Evolutionary conservation across 495 filamentous ascomycete genomes (phyloP).

Genomic region (Penicillium chermesinum): DNA sequence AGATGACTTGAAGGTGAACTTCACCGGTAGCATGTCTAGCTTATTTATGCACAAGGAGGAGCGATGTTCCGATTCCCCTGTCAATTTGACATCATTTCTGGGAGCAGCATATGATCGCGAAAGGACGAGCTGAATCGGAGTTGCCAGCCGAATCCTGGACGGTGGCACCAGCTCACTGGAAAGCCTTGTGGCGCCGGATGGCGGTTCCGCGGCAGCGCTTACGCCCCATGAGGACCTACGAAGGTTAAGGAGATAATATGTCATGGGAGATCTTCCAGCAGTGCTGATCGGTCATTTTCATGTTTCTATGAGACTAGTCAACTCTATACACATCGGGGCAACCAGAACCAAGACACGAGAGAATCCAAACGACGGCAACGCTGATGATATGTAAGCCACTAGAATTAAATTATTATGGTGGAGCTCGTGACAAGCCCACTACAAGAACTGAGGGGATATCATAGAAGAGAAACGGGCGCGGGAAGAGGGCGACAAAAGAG

Average conservation of each 20-base stretch:
- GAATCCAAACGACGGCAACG: slow-evolving; percentile 19
- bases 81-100: slow-evolving; percentile 1
- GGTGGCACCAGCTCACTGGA: background rate
- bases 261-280: slow-evolving; percentile 17
- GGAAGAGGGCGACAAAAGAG: slow-evolving; percentile 17
- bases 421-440: slow-evolving; percentile 21
- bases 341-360: slow-evolving; percentile 16
- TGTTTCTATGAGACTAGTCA: slow-evolving; percentile 15
- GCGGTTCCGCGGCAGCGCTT: slow-evolving; percentile 7
- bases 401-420: slow-evolving; percentile 28
- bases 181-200: slow-evolving; percentile 5
- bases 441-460: slow-evolving; percentile 33
- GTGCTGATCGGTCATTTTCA: slow-evolving; percentile 4
- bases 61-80: background rate
- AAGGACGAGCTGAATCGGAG: background rate
- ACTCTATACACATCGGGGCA: slow-evolving; percentile 18
- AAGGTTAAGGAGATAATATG: too few relatives aligned
- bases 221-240: slow-evolving; percentile 7
- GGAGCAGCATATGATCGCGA: background rate
- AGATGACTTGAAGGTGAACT: too few relatives aligned
- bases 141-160: background rate
- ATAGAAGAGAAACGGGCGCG: slow-evolving; percentile 24
- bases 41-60: background rate
- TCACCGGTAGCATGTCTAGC: background rate
- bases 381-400: slow-evolving; percentile 22